Conservation (phyloP, 192 early-diverging fungal species). For the Mortierella antarctica region DNA sequence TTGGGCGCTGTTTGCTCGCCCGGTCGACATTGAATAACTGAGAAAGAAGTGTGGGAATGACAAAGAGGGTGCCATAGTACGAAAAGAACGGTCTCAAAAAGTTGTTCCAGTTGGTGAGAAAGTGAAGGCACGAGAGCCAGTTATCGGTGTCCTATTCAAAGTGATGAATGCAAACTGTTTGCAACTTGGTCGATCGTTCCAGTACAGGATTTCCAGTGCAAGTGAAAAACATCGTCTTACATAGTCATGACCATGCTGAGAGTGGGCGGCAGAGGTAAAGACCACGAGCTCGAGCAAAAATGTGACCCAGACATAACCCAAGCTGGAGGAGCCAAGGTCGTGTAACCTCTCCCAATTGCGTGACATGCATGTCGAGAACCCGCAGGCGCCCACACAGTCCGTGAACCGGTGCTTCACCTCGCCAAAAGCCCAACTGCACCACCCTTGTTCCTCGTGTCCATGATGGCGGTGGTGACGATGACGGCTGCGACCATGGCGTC, state of each 20-base stretch:
- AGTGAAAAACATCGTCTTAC: too few species aligned
- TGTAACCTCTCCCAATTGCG: constrained; percentile 19
- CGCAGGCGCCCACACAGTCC: constrained; percentile 11
- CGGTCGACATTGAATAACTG: constrained; percentile 46
- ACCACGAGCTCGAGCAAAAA: constrained; percentile 22
- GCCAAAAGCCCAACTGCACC: not conserved
- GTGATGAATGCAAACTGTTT: not conserved
- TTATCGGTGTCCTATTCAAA: not conserved
- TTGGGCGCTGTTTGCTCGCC: not conserved
- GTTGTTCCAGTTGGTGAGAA: constrained; percentile 38
- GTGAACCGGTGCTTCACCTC: constrained; percentile 14
- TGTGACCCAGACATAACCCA: constrained; percentile 32
- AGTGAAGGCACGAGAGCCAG: constrained; percentile 6
- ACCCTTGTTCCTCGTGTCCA: not conserved
- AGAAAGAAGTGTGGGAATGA: constrained; percentile 29
- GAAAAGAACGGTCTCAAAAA: constrained; percentile 40
- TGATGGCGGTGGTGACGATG: constrained; percentile 2
- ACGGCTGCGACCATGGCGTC: not conserved
- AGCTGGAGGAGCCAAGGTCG: constrained; percentile 30
- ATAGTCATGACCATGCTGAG: not conserved
- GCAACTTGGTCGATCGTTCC: not conserved
- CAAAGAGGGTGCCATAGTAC: constrained; percentile 40
- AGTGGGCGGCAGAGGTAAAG: constrained; percentile 16
- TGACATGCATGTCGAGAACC: constrained; percentile 8
- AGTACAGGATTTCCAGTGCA: too few species aligned